Evolutionary conservation across 805 yeast genomes (phyloP).

Genomic region (Starmerella ratchasimensis): DNA sequence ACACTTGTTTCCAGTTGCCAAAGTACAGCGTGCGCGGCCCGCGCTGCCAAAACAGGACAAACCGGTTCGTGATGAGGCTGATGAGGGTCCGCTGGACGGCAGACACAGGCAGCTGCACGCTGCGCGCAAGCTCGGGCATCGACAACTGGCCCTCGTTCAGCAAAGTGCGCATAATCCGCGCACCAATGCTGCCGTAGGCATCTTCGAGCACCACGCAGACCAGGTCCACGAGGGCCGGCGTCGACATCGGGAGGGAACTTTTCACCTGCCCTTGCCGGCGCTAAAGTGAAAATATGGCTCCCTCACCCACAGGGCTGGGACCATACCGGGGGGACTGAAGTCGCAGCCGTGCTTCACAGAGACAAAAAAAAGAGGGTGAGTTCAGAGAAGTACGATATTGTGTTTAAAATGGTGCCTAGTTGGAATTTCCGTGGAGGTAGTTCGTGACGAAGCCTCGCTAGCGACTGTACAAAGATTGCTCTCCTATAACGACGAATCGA

Average conservation of each 20-base stretch:
- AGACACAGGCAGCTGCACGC: slow-evolving; percentile 35
- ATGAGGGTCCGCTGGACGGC: slow-evolving; percentile 55
- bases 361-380: too few relatives aligned
- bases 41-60: slow-evolving; percentile 55
- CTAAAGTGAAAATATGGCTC: too few relatives aligned
- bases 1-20: slow-evolving; percentile 50
- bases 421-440: too few relatives aligned
- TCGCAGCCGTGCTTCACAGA: too few relatives aligned
- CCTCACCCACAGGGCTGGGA: too few relatives aligned
- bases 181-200: slow-evolving; percentile 57
- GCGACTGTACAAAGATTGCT: too few relatives aligned
- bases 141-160: slow-evolving; percentile 56
- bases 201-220: slow-evolving; percentile 13
- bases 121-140: slow-evolving; percentile 38
- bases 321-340: too few relatives aligned
- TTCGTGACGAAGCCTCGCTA: too few relatives aligned
- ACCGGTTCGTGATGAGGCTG: slow-evolving; percentile 62
- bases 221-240: slow-evolving; percentile 18
- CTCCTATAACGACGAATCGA: too few relatives aligned
- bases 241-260: slow-evolving; percentile 1
- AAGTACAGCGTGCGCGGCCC: slow-evolving; percentile 34
- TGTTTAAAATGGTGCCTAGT: too few relatives aligned
- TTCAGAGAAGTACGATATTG: too few relatives aligned
- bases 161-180: slow-evolving; percentile 44
- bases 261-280: too few relatives aligned